These are phyloP conservation scores for Diaporthe capsici DNA, from an alignment of 2,329 filamentous ascomycete genomes.

Conservation along the genomic window DNA sequence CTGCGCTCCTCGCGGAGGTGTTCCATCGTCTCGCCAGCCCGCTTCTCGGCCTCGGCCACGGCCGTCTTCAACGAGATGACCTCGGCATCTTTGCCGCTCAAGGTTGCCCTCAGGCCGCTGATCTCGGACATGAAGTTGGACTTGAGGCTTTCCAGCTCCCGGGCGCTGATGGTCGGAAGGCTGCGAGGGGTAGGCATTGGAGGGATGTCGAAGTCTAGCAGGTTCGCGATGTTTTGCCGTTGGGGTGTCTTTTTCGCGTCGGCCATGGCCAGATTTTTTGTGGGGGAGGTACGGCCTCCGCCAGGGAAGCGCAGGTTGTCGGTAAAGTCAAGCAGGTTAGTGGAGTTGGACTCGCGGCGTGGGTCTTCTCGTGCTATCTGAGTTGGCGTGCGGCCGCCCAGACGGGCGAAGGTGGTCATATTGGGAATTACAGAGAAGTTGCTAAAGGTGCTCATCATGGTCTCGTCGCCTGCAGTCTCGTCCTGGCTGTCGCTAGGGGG, in stretches of 20 bases:
- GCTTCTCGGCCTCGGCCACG: conserved; percentile 90
- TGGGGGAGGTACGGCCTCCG: conserved; percentile 53
- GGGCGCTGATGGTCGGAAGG: conserved; percentile 89
- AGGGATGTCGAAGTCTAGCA: conserved; percentile 94
- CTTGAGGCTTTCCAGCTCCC: conserved; percentile 93
- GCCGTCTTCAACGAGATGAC: conserved; percentile 89
- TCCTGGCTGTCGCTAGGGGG: conserved; percentile 39
- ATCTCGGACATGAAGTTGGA: conserved; percentile 93
- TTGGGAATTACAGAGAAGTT: conserved; percentile 91
- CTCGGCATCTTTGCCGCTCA: conserved; percentile 94
- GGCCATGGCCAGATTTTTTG: conserved; percentile 51
- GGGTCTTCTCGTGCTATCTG: conserved; percentile 44
- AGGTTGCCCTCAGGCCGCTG: conserved; percentile 90
- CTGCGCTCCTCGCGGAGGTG: conserved; percentile 83
- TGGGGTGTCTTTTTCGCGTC: conserved; percentile 60
- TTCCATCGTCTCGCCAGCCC: conserved; percentile 89
- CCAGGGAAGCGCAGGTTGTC: conserved; percentile 72
- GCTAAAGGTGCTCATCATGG: conserved; percentile 86
- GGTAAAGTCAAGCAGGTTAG: conserved; percentile 90
- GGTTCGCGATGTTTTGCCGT: conserved; percentile 71
- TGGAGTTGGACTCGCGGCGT: conserved; percentile 68
- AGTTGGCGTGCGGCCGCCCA: conserved; percentile 64
- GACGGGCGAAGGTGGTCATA: conserved; percentile 84
- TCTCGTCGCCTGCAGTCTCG: conserved; percentile 73
- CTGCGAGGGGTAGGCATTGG: conserved; percentile 93